A percentile compares a stretch with the other conserved stretches of the same genome.
phyloP scores from a whole-genome alignment of 148 eudicot genomes.

The Gaultheria prostrata region DNA sequence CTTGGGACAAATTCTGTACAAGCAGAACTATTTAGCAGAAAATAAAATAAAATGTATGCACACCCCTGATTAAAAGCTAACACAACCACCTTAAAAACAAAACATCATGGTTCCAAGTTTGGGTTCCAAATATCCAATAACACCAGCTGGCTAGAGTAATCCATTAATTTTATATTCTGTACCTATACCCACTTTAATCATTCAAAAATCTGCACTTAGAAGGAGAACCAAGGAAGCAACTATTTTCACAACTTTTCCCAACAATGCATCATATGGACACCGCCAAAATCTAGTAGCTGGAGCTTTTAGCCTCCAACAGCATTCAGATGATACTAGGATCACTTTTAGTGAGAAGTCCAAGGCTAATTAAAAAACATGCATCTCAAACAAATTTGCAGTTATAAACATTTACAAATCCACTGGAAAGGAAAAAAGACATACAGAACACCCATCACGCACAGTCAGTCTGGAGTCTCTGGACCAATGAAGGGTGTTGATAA shows the following conservation, averaged over 20 bases:
- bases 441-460: background rate
- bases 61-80: background rate
- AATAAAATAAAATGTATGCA: background rate
- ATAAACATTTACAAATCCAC: background rate
- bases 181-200: background rate
- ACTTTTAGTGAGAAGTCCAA: background rate
- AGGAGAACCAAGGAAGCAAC: background rate
- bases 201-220: background rate
- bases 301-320: background rate
- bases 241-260: background rate
- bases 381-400: background rate
- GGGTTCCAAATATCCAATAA: background rate
- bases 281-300: background rate
- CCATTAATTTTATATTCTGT: background rate
- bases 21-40: slow-evolving; percentile 1
- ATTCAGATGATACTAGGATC: slow-evolving; percentile 5
- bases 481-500: slow-evolving; percentile 3
- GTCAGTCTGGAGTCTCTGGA: background rate
- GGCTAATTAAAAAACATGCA: background rate
- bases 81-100: background rate
- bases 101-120: background rate
- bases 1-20: slow-evolving; percentile 69
- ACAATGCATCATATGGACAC: background rate
- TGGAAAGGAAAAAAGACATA: background rate
- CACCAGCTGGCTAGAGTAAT: background rate